These are phyloP conservation scores for Chlorella sp. DNA, from an alignment of 139 green algal species.

Conservation along the genomic window DNA sequence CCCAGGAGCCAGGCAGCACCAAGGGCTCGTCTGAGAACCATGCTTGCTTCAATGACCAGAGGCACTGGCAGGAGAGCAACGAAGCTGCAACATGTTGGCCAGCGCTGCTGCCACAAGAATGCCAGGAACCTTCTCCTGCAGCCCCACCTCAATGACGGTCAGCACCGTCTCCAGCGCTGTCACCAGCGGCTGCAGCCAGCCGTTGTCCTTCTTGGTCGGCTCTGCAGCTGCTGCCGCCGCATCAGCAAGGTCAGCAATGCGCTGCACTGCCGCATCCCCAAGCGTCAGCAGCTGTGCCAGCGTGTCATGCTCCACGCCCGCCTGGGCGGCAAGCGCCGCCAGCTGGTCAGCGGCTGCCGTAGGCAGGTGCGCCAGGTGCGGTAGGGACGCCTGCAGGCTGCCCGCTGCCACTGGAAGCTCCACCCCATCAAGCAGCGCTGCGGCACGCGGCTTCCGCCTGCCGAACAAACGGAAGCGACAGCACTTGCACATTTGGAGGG, in stretches of 20 bases:
- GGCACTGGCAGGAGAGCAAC: too few relatives aligned
- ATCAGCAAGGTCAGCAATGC: constrained; percentile 26
- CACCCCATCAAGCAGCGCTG: constrained; percentile 1
- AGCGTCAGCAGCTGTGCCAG: constrained; percentile 11
- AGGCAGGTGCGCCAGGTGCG: not conserved
- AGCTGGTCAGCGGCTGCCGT: not conserved
- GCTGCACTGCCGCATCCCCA: not conserved
- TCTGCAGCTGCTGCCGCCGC: not conserved
- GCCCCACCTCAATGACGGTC: constrained; percentile 46
- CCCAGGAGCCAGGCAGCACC: too few relatives aligned
- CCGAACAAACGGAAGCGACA: not conserved
- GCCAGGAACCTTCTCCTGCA: not conserved
- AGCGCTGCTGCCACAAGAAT: too few relatives aligned
- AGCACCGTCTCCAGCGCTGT: constrained; percentile 76
- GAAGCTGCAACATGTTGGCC: too few relatives aligned
- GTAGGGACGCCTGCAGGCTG: constrained; percentile 12
- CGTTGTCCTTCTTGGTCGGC: constrained; percentile 44
- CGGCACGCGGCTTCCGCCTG: not conserved
- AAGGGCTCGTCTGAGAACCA: too few relatives aligned
- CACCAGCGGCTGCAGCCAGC: constrained; percentile 76
- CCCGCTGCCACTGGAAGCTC: not conserved
- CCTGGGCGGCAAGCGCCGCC: not conserved
- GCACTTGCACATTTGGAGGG: not conserved
- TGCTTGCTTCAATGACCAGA: too few relatives aligned
- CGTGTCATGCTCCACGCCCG: not conserved